phyloP scores from a whole-genome alignment of 2,329 filamentous ascomycete genomes.

The Aspergillus latus region DNA sequence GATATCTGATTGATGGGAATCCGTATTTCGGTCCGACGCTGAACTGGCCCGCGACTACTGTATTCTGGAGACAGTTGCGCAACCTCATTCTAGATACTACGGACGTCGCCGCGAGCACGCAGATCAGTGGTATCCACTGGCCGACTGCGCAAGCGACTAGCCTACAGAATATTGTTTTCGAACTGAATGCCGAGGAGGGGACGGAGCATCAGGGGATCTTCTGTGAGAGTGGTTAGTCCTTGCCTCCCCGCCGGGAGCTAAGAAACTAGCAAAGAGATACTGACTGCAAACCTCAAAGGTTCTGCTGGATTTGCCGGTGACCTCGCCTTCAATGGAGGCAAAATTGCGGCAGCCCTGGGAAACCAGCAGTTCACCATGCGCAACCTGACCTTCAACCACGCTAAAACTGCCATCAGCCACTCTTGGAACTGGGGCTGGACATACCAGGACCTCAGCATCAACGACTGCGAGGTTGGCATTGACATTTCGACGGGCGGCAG shows the following conservation, averaged over 20 bases:
- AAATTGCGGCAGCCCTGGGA: conserved; percentile 72
- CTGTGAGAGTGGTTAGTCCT: conserved; percentile 56
- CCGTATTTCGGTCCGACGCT: conserved; percentile 68
- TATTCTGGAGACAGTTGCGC: conserved; percentile 79
- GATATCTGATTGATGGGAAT: conserved; percentile 85
- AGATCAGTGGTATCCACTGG: conserved; percentile 75
- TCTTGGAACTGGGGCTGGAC: conserved; percentile 92
- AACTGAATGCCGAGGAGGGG: conserved; percentile 69
- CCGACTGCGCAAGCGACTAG: conserved; percentile 81
- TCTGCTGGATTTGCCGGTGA: conserved; percentile 83
- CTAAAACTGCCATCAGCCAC: conserved; percentile 80
- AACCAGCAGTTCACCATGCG: conserved; percentile 86
- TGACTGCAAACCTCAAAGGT: conserved; percentile 54
- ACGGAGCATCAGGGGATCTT: conserved; percentile 77
- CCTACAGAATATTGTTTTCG: conserved; percentile 77
- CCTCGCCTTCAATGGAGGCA: conserved; percentile 76
- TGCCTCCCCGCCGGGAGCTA: too few species aligned
- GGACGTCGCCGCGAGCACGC: conserved; percentile 55
- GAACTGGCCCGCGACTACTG: conserved; percentile 80
- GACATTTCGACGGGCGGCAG: conserved; percentile 68
- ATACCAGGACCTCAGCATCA: conserved; percentile 72
- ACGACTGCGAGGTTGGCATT: conserved; percentile 71
- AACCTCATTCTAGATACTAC: conserved; percentile 80
- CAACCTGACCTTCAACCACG: conserved; percentile 78
- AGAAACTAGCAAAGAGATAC: too few species aligned